Percentiles rank a stretch among this genome's conserved stretches.
Conservation (phyloP, 2,329 filamentous ascomycete genomes). For the Ceratocystis lukuohia region DNA sequence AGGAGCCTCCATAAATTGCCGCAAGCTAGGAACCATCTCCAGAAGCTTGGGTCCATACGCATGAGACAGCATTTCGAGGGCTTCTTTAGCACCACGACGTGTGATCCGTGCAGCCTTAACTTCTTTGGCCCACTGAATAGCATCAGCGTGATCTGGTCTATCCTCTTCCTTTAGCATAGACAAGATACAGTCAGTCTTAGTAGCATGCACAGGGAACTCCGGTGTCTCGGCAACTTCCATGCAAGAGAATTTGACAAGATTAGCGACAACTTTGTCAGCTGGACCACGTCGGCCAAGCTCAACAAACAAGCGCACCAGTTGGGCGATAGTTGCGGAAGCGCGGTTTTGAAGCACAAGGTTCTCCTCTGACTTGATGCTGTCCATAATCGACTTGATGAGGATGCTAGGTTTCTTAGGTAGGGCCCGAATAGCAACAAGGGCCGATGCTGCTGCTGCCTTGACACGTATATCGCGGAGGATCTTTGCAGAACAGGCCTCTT, state of each 20-base stretch:
- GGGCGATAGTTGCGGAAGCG: constrained; percentile 72
- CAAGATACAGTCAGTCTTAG: constrained; percentile 66
- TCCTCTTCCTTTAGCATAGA: constrained; percentile 97
- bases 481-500: constrained; percentile 68
- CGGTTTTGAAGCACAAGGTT: constrained; percentile 77
- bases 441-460: constrained; percentile 72
- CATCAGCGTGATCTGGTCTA: constrained; percentile 80
- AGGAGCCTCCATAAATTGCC: constrained; percentile 67
- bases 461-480: constrained; percentile 73
- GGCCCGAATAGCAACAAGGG: constrained; percentile 72
- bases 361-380: constrained; percentile 91
- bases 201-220: constrained; percentile 74
- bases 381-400: constrained; percentile 95
- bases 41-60: constrained; percentile 69
- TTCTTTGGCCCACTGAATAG: constrained; percentile 77
- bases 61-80: constrained; percentile 70
- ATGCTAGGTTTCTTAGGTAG: constrained; percentile 87
- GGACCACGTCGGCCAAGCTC: constrained; percentile 66
- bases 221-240: constrained; percentile 96
- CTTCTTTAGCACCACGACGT: constrained; percentile 83
- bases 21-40: constrained; percentile 70
- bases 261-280: constrained; percentile 90
- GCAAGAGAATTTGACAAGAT: constrained; percentile 93
- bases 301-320: constrained; percentile 75
- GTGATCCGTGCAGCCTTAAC: constrained; percentile 81